Conservation (phyloP, 768 basidiomycete genomes). For the Baorangia bicolor region DNA sequence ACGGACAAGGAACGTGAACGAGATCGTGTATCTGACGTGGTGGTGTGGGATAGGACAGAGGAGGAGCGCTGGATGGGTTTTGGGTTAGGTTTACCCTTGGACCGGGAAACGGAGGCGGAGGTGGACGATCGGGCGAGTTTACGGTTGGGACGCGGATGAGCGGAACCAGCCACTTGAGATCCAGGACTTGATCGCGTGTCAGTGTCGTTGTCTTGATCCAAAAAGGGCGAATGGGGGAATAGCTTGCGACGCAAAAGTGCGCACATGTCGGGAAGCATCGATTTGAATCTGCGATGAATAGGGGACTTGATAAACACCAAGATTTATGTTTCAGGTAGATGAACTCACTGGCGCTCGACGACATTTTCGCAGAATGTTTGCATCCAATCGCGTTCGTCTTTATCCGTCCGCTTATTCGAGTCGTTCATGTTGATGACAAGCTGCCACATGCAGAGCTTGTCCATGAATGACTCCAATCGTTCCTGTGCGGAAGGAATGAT, state of each 20-base stretch:
- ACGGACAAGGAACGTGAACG: slow-evolving; percentile 66
- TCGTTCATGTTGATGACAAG: slow-evolving; percentile 45
- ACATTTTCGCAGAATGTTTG: slow-evolving; percentile 67
- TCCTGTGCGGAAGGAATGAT: slow-evolving; percentile 40
- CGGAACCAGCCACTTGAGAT: not conserved
- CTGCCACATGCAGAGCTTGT: slow-evolving; percentile 79
- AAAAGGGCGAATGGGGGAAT: slow-evolving; percentile 63
- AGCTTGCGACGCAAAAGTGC: slow-evolving; percentile 62
- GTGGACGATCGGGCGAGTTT: slow-evolving; percentile 15
- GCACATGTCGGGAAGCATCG: slow-evolving; percentile 50
- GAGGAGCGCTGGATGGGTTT: slow-evolving; percentile 27
- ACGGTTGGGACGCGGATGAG: slow-evolving; percentile 8
- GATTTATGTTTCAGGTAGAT: not conserved
- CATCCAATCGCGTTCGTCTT: slow-evolving; percentile 63
- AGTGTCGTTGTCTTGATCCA: slow-evolving; percentile 39
- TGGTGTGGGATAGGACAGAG: slow-evolving; percentile 16
- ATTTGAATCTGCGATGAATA: slow-evolving; percentile 49
- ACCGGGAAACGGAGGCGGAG: not conserved
- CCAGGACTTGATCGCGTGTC: slow-evolving; percentile 12
- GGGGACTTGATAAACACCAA: not conserved
- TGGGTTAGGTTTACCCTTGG: slow-evolving; percentile 6
- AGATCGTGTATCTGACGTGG: slow-evolving; percentile 33
- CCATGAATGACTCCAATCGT: slow-evolving; percentile 72
- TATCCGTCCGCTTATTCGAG: slow-evolving; percentile 15
- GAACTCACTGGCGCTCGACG: slow-evolving; percentile 60